Evolutionary conservation across 441 rosid genomes (phyloP).

Genomic region (California macrophylla): DNA sequence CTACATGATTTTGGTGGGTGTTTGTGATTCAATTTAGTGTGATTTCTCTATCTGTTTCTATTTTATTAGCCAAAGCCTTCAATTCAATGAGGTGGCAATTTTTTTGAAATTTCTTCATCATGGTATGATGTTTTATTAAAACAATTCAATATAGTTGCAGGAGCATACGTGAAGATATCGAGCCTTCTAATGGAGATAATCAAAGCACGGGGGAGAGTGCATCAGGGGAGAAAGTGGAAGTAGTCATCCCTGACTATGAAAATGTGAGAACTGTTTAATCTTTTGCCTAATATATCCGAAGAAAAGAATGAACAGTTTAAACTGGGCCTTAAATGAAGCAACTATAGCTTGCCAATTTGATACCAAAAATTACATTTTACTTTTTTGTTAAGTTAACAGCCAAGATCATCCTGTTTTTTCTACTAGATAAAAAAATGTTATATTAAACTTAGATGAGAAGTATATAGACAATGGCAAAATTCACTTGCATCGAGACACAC

Average conservation of each 20-base stretch:
- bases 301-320: neutral
- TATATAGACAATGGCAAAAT: conserved; percentile 22
- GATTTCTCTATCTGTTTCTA: conserved; percentile 13
- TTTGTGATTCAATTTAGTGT: neutral
- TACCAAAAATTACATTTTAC: neutral
- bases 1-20: neutral
- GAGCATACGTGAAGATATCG: conserved; percentile 51
- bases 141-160: conserved; percentile 31
- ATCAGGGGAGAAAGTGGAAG: conserved; percentile 38
- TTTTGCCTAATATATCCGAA: neutral
- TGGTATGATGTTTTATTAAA: conserved; percentile 11
- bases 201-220: conserved; percentile 36
- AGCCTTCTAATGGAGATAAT: conserved; percentile 45
- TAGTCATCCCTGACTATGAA: conserved; percentile 25
- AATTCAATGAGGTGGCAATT: neutral
- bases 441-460: conserved; percentile 27
- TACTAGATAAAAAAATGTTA: conserved; percentile 38
- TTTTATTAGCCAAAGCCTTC: conserved; percentile 32
- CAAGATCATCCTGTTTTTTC: conserved; percentile 63
- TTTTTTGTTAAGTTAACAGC: conserved; percentile 36
- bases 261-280: conserved; percentile 33
- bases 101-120: neutral
- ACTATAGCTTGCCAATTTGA: neutral
- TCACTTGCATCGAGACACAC: no score
- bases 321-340: neutral